Percentiles rank a stretch among this genome's conserved stretches.
phyloP scores from a whole-genome alignment of 192 early-diverging fungal genomes.

The Jimgerdemannia lactiflua region DNA sequence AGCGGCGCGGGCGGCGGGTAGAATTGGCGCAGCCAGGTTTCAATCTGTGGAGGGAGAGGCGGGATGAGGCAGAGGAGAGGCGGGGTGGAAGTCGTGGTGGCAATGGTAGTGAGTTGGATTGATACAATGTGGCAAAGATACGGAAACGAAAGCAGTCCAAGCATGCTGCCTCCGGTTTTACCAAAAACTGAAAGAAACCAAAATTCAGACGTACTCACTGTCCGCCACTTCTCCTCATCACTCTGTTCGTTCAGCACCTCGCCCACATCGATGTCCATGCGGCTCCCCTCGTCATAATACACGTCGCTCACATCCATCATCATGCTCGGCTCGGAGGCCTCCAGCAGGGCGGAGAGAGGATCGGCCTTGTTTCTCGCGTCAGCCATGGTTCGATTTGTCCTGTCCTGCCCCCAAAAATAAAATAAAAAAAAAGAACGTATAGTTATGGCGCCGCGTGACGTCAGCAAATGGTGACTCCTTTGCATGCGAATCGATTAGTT shows the following conservation, averaged over 20 bases:
- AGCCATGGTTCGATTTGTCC: background rate
- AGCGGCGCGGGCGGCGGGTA: background rate
- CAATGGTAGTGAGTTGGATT: no score
- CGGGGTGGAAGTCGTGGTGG: no score
- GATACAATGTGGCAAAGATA: no score
- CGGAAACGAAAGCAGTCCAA: no score
- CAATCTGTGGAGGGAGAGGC: background rate
- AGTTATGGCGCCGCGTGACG: no score
- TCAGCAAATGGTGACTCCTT: no score
- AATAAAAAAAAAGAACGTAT: no score
- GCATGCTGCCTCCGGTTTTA: no score
- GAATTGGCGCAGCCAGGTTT: background rate
- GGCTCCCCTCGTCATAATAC: background rate
- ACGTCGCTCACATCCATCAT: background rate
- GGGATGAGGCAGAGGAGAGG: no score
- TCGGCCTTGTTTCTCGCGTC: background rate
- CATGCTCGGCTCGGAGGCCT: background rate
- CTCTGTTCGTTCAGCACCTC: background rate
- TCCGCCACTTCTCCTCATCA: background rate
- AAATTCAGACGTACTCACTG: background rate
- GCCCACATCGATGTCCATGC: background rate
- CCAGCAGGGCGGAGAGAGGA: conserved; percentile 1
- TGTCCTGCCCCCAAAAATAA: no score
- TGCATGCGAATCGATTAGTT: no score
- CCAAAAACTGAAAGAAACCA: no score